Conservation (phyloP, 2,329 filamentous ascomycete species). For the Conoideocrella luteorostrata region DNA sequence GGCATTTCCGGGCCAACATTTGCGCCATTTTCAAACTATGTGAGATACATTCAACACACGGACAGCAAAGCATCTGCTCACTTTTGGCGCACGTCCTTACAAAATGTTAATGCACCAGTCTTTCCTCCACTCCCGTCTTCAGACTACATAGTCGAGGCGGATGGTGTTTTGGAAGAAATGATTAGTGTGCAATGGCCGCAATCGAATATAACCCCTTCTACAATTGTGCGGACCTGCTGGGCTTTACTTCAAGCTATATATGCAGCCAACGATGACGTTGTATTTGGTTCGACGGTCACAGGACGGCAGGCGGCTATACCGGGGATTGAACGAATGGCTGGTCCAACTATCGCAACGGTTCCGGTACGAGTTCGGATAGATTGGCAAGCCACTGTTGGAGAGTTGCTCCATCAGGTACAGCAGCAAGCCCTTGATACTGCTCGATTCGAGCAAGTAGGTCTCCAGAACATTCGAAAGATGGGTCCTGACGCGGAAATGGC, state of each 20-base stretch:
- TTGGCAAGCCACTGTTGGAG: slow-evolving; percentile 21
- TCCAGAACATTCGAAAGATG: slow-evolving; percentile 11
- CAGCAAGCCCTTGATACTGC: slow-evolving; percentile 10
- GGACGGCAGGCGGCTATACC: slow-evolving; percentile 18
- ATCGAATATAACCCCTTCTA: slow-evolving; percentile 12
- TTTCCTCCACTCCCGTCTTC: slow-evolving; percentile 9
- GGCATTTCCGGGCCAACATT: too few species aligned
- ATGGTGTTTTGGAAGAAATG: too few species aligned
- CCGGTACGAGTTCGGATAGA: slow-evolving; percentile 18
- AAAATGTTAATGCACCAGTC: slow-evolving; percentile 8
- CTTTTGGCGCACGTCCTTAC: too few species aligned
- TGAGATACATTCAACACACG: too few species aligned
- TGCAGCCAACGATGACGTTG: slow-evolving; percentile 24
- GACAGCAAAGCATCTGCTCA: too few species aligned
- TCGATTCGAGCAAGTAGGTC: slow-evolving; percentile 12
- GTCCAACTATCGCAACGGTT: slow-evolving; percentile 21
- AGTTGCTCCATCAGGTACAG: slow-evolving; percentile 33
- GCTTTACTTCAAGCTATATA: slow-evolving; percentile 27
- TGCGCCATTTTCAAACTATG: too few species aligned
- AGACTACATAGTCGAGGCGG: slow-evolving; percentile 1
- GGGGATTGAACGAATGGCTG: slow-evolving; percentile 17
- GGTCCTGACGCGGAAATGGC: slow-evolving; percentile 5
- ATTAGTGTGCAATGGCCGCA: slow-evolving; percentile 4
- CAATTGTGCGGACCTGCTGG: slow-evolving; percentile 17
- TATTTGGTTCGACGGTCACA: slow-evolving; percentile 18